A percentile compares a stretch with the other conserved stretches of the same genome.
These are phyloP conservation scores for Venturia pyrina DNA, from an alignment of 2,329 filamentous ascomycete species.

Conservation along the genomic window DNA sequence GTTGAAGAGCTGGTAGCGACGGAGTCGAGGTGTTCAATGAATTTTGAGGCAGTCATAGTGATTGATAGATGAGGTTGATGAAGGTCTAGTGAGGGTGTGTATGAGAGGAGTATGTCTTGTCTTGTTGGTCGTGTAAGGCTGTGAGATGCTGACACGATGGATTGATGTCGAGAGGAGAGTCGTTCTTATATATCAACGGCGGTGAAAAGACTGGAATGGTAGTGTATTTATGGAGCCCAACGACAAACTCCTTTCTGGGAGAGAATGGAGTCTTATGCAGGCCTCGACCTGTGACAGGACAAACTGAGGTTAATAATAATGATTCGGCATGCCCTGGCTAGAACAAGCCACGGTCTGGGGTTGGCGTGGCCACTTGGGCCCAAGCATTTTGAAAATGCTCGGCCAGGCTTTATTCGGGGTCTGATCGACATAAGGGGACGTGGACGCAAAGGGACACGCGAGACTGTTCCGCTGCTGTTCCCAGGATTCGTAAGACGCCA, in stretches of 20 bases:
- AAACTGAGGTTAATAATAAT: not conserved
- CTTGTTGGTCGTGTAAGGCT: not conserved
- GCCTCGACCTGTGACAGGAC: not conserved
- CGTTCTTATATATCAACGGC: not conserved
- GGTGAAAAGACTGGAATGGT: not conserved
- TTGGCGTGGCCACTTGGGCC: not conserved
- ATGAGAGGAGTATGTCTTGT: not conserved
- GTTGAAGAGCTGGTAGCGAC: conserved; percentile 20
- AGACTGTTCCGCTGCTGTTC: not conserved
- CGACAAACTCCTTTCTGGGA: not conserved
- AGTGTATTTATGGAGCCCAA: not conserved
- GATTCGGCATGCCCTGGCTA: conserved; percentile 5
- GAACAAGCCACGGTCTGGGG: not conserved
- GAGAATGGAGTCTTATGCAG: not conserved
- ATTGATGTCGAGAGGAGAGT: not conserved
- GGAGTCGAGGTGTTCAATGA: conserved; percentile 26
- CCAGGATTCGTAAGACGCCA: no score
- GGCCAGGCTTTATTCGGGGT: not conserved
- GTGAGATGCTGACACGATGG: not conserved
- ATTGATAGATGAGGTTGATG: not conserved
- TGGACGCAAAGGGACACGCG: not conserved
- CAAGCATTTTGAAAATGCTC: not conserved
- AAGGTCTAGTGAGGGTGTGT: not conserved
- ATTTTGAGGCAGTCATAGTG: conserved; percentile 21
- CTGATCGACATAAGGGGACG: not conserved